Percentiles rank a stretch among this genome's conserved stretches.
Evolutionary conservation across 2,329 filamentous ascomycete species (phyloP).

Genomic region (Colletotrichum godetiae): DNA sequence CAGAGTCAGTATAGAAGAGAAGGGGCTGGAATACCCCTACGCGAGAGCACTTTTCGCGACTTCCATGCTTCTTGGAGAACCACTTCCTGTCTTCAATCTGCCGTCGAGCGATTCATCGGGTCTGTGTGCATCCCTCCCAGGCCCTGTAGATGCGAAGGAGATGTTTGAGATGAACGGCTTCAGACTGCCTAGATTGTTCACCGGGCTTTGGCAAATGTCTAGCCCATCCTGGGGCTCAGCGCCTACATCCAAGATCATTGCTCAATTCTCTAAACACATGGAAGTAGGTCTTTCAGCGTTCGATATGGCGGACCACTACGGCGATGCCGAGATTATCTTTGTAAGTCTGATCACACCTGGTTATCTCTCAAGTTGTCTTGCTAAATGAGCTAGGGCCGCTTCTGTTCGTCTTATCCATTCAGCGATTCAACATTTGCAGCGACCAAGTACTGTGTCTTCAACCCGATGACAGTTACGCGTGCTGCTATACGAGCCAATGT

Average conservation of each 20-base stretch:
- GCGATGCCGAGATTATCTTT: slow-evolving; percentile 27
- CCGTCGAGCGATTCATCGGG: background rate
- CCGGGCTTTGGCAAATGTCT: slow-evolving; percentile 47
- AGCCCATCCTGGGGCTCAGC: slow-evolving; percentile 45
- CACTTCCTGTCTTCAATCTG: background rate
- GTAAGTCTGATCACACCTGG: slow-evolving; percentile 37
- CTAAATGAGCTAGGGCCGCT: slow-evolving; percentile 44
- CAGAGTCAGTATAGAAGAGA: background rate
- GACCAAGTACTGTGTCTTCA: slow-evolving; percentile 51
- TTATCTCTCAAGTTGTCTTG: too few species aligned
- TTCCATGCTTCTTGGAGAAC: slow-evolving; percentile 3
- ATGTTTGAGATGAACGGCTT: slow-evolving; percentile 39
- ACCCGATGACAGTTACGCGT: slow-evolving; percentile 42
- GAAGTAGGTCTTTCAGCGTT: slow-evolving; percentile 42
- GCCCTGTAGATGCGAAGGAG: slow-evolving; percentile 28
- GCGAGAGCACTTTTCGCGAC: slow-evolving; percentile 11
- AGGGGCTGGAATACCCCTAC: slow-evolving; percentile 9
- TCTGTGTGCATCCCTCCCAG: too few species aligned
- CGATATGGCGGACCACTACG: slow-evolving; percentile 52
- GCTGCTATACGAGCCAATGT: slow-evolving; percentile 44
- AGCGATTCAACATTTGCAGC: slow-evolving; percentile 43
- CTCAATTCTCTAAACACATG: slow-evolving; percentile 41
- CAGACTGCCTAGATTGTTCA: slow-evolving; percentile 43
- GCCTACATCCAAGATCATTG: slow-evolving; percentile 40
- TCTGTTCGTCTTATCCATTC: slow-evolving; percentile 42